Base-by-base conservation (phyloP, 192 early-diverging fungal species). In the Dissophora globulifera region DNA sequence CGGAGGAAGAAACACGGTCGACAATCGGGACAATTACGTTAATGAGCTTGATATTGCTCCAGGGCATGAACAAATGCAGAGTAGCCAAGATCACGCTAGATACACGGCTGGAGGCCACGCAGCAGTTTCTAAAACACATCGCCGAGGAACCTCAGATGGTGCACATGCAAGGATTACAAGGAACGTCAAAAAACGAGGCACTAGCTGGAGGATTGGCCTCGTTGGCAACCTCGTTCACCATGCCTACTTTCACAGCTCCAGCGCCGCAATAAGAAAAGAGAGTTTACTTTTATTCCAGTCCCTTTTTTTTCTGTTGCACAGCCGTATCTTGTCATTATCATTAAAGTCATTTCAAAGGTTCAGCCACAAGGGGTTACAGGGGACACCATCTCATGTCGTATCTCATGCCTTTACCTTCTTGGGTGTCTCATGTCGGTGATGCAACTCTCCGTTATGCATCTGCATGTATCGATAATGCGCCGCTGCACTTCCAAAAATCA, bases 381-480 rank as follows among this genome's bases (percentile, higher is more conserved):
- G n/a, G n/a, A n/a, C n/a, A n/a, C n/a, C n/a, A n/a, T 33, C 51
- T 23, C 25, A 12, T 11, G 11, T 19, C 35, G 1, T 41, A 17
- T 8, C 25, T 48, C 52, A 66, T 23, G 20, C 22, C 43, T 49
- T 60, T 4, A 61, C 58, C n/a, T 60, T 49, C 51, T 61, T 69
- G 23, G 67, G 67, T 4, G 50, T 42, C 22, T 50, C 67, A 62
- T 69, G 67, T 23, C 23, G 50, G 41, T 69, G 67, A 40, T 69
- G 67, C 22, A 46, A 12, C 11, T 43, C 16, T 4, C 50, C 57
- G 12, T 33, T 25, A 3, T 25, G 48, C 29, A 52, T 7, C 27
- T 40, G 26, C 27, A 69, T n/a, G 51, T 69, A 69, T 15, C 30
- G 58, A 7, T 48, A 26, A 26, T 1, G 11, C 16, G 13, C 19